Conservation (phyloP, 1,284 basidiomycete species). For the Tetrapyrgos nigripes region DNA sequence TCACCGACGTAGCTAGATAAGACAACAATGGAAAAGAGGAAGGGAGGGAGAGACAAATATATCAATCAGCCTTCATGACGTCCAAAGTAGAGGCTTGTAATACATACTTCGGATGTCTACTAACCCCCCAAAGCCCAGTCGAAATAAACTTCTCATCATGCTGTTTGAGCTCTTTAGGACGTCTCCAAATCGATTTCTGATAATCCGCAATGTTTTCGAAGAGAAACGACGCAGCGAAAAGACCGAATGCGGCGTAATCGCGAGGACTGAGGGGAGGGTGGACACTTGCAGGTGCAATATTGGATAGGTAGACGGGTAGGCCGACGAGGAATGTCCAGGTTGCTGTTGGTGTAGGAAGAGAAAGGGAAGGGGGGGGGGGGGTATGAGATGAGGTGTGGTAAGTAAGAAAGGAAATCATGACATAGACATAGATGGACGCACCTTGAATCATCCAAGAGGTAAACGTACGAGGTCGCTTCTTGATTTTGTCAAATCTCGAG, state of each 20-base stretch:
- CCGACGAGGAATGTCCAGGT: too few relatives aligned
- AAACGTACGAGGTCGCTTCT: slow-evolving; percentile 64
- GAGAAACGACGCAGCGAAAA: slow-evolving; percentile 66
- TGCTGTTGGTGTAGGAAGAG: too few relatives aligned
- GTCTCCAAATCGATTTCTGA: slow-evolving; percentile 76
- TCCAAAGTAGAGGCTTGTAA: too few relatives aligned
- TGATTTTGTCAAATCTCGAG: too few relatives aligned
- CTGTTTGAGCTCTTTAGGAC: slow-evolving; percentile 66
- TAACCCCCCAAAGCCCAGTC: too few relatives aligned
- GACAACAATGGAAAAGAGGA: too few relatives aligned
- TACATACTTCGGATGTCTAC: slow-evolving; percentile 78
- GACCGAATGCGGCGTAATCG: slow-evolving; percentile 63
- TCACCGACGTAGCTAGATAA: slow-evolving; percentile 84
- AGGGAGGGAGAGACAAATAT: too few relatives aligned
- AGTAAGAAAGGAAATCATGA: neutral
- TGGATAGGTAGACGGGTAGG: too few relatives aligned
- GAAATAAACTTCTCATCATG: slow-evolving; percentile 82
- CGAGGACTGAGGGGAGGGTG: slow-evolving; percentile 58
- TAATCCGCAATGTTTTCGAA: slow-evolving; percentile 72
- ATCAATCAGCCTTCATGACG: too few relatives aligned
- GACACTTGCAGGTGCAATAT: too few relatives aligned
- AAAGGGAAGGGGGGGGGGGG: slow-evolving; percentile 60
- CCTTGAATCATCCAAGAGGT: slow-evolving; percentile 79
- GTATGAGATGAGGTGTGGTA: slow-evolving; percentile 55
- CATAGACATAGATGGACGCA: slow-evolving; percentile 28